Percentiles rank a stretch among this genome's conserved stretches.
These are phyloP conservation scores for Sugiyamaella boreocaroliniensis DNA, from an alignment of 805 yeast genomes.

Conservation along the genomic window DNA sequence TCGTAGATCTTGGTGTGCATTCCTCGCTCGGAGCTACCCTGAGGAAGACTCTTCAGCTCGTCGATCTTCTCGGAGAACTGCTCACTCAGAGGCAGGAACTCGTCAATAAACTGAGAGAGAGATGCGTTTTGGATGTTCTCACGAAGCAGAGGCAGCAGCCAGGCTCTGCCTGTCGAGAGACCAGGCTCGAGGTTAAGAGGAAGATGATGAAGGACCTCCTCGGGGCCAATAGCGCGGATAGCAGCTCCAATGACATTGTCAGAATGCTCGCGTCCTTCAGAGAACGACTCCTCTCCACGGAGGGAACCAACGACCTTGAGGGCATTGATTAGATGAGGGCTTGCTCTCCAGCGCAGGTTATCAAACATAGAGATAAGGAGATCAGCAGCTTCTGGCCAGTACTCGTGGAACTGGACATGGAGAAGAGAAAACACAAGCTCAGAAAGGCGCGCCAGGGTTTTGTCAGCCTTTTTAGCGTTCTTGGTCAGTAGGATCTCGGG, in stretches of 20 bases:
- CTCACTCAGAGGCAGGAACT: conserved; percentile 57
- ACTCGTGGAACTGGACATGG: conserved; percentile 66
- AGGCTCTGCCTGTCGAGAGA: conserved; percentile 70
- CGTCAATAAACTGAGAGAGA: conserved; percentile 52
- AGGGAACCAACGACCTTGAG: conserved; percentile 74
- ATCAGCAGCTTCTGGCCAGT: conserved; percentile 68
- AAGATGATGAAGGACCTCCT: conserved; percentile 52
- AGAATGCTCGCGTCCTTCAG: conserved; percentile 59
- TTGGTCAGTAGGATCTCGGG: conserved; percentile 44
- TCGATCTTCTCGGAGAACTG: conserved; percentile 23
- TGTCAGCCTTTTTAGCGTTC: conserved; percentile 43
- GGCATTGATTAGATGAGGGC: conserved; percentile 63
- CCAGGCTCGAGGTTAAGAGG: conserved; percentile 70
- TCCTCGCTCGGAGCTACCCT: conserved; percentile 40
- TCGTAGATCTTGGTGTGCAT: conserved; percentile 70
- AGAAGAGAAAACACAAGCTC: conserved; percentile 54
- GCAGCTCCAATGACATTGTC: conserved; percentile 78
- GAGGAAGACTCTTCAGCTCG: conserved; percentile 17
- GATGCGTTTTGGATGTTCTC: conserved; percentile 73
- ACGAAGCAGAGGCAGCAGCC: conserved; percentile 87
- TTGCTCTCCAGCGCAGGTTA: conserved; percentile 56
- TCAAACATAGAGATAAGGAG: conserved; percentile 56
- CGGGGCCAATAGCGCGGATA: conserved; percentile 79
- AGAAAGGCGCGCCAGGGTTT: conserved; percentile 42
- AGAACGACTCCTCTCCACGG: conserved; percentile 72